phyloP scores from a whole-genome alignment of 495 filamentous ascomycete genomes.

The Acidomyces sp. region DNA sequence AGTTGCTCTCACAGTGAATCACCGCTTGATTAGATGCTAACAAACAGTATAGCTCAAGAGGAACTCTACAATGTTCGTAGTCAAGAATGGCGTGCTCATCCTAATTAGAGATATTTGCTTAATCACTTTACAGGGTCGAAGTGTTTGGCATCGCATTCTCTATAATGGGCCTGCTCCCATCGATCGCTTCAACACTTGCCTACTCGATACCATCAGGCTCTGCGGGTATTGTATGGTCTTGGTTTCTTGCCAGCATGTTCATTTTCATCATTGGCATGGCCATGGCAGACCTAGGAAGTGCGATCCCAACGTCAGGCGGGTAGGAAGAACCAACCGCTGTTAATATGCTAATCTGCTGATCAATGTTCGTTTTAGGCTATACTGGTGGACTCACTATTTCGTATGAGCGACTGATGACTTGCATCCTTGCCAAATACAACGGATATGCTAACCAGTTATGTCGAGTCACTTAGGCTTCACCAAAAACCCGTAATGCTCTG shows the following conservation, averaged over 20 bases:
- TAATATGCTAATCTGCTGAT: no score
- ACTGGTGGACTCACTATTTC: constrained; percentile 64
- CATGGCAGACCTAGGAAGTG: constrained; percentile 55
- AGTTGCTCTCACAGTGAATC: no score
- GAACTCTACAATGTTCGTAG: no score
- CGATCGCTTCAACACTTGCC: constrained; percentile 51
- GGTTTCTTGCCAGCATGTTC: constrained; percentile 48
- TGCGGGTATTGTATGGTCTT: constrained; percentile 59
- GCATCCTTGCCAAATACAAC: no score
- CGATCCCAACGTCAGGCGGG: constrained; percentile 56
- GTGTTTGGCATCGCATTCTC: constrained; percentile 61
- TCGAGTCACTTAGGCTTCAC: no score
- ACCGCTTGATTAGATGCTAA: no score
- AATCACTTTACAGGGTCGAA: constrained; percentile 48
- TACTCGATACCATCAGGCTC: constrained; percentile 57
- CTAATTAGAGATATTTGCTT: no score
- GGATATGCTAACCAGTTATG: no score
- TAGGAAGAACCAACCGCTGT: no score
- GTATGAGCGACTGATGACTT: no score
- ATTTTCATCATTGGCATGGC: constrained; percentile 56
- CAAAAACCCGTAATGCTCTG: constrained; percentile 47
- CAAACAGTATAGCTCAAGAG: no score
- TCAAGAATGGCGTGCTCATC: no score
- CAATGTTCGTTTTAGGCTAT: constrained; percentile 30
- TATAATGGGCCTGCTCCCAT: constrained; percentile 62